Evolutionary conservation across 345 rosid species (phyloP).

Genomic region (Eucalyptus shirleyi): DNA sequence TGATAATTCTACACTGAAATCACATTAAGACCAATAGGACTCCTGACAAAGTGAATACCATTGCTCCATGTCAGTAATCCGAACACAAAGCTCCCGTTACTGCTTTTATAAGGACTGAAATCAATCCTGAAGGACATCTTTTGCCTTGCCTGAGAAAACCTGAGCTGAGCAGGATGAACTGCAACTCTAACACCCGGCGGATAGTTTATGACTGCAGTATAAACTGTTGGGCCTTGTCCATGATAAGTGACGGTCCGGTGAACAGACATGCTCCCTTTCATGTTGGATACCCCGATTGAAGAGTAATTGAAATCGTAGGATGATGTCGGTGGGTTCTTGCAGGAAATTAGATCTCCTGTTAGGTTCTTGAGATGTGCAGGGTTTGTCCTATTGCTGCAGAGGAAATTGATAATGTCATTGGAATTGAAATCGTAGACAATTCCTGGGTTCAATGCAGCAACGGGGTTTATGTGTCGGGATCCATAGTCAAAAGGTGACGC

Average conservation of each 20-base stretch:
- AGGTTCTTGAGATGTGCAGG: slow-evolving; percentile 29
- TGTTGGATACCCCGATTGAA: slow-evolving; percentile 28
- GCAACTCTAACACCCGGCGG: slow-evolving; percentile 22
- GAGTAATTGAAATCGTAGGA: slow-evolving; percentile 34
- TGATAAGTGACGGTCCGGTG: slow-evolving; percentile 26
- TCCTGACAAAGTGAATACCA: slow-evolving; percentile 17
- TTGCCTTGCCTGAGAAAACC: slow-evolving; percentile 15
- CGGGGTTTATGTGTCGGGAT: slow-evolving; percentile 39
- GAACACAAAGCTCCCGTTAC: slow-evolving; percentile 23
- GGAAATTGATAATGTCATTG: slow-evolving; percentile 21
- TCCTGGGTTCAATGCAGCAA: slow-evolving; percentile 28
- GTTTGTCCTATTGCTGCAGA: slow-evolving; percentile 32
- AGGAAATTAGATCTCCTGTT: slow-evolving; percentile 16
- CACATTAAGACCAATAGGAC: slow-evolving; percentile 31
- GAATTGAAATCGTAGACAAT: slow-evolving; percentile 21
- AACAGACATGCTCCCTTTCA: slow-evolving; percentile 25
- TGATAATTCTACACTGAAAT: slow-evolving; percentile 1
- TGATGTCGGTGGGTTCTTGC: slow-evolving; percentile 3
- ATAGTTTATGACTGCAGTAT: slow-evolving; percentile 7
- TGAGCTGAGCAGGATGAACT: slow-evolving; percentile 26
- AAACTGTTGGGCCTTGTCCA: slow-evolving; percentile 15
- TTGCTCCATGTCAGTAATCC: slow-evolving; percentile 41
- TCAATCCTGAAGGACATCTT: slow-evolving; percentile 22
- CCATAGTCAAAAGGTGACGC: slow-evolving; percentile 45
- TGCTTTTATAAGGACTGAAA: slow-evolving; percentile 16